phyloP scores from a whole-genome alignment of 139 green algal species.

The Chlorella sorokiniana region DNA sequence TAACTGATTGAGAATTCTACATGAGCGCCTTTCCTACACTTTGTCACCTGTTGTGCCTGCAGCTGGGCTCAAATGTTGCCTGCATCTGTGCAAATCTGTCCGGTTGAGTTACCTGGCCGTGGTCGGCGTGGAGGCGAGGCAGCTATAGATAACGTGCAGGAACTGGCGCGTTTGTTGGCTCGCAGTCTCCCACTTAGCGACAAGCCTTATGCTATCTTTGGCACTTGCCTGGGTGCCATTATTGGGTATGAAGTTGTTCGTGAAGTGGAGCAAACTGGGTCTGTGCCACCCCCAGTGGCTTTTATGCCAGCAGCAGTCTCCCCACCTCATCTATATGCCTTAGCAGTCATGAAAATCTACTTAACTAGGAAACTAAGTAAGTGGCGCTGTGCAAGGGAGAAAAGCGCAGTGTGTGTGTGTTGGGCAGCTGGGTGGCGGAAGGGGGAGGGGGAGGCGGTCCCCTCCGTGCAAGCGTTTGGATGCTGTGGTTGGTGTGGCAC shows the following conservation, averaged over 20 bases:
- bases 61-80: slow-evolving; percentile 52
- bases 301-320: slow-evolving; percentile 53
- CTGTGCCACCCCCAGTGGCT: slow-evolving; percentile 35
- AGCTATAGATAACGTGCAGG: background rate
- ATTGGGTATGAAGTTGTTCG: slow-evolving; percentile 50
- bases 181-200: slow-evolving; percentile 42
- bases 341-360: slow-evolving; percentile 49
- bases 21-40: background rate
- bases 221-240: slow-evolving; percentile 56
- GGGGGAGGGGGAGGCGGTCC: too few relatives aligned
- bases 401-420: background rate
- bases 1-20: background rate
- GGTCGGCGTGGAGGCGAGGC: slow-evolving; percentile 39
- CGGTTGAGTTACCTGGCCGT: slow-evolving; percentile 51
- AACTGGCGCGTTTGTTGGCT: slow-evolving; percentile 34
- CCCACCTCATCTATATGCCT: slow-evolving; percentile 52
- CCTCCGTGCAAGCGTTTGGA: background rate
- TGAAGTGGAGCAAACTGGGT: background rate
- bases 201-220: slow-evolving; percentile 56
- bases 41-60: background rate
- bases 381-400: background rate
- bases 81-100: slow-evolving; percentile 53
- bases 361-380: slow-evolving; percentile 24
- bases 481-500: too few relatives aligned
- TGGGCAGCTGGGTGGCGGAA: background rate